These are phyloP conservation scores for Fusarium chaquense DNA, from an alignment of 2,329 filamentous ascomycete species.

Conservation along the genomic window DNA sequence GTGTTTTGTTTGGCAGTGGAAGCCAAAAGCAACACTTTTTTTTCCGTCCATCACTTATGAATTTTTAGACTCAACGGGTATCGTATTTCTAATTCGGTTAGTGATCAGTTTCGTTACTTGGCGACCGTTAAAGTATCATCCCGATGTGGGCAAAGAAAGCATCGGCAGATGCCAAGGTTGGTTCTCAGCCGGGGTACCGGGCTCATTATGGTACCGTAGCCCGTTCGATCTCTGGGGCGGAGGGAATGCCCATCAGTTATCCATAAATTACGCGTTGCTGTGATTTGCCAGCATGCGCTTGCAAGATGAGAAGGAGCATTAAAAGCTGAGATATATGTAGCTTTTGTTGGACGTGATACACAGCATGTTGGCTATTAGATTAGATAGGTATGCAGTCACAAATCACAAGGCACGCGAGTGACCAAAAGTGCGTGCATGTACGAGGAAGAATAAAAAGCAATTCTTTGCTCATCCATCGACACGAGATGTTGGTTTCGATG, in stretches of 20 bases:
- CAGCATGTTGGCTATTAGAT: not conserved
- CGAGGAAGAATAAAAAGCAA: not conserved
- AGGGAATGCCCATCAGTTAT: slow-evolving; percentile 7
- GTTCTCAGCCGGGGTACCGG: not conserved
- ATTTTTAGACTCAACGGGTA: not conserved
- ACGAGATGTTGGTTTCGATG: not conserved
- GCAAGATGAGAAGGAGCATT: slow-evolving; percentile 22
- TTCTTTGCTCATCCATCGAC: not conserved
- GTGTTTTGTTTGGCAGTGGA: slow-evolving; percentile 25
- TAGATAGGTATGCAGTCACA: not conserved
- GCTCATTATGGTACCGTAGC: slow-evolving; percentile 12
- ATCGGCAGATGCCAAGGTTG: slow-evolving; percentile 13
- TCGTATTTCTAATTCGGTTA: not conserved
- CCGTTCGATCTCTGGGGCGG: slow-evolving; percentile 10
- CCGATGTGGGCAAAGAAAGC: slow-evolving; percentile 3
- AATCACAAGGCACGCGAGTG: not conserved
- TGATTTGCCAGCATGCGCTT: not conserved
- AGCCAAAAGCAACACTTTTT: not conserved
- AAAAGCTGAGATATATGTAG: slow-evolving; percentile 26
- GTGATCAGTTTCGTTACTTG: not conserved
- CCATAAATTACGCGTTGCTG: not conserved
- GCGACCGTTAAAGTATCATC: slow-evolving; percentile 12
- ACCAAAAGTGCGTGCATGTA: not conserved
- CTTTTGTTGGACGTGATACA: not conserved
- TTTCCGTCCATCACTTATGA: not conserved